These are phyloP conservation scores for Lasiodiplodia sp. DNA, from an alignment of 2,329 filamentous ascomycete species.

Conservation along the genomic window DNA sequence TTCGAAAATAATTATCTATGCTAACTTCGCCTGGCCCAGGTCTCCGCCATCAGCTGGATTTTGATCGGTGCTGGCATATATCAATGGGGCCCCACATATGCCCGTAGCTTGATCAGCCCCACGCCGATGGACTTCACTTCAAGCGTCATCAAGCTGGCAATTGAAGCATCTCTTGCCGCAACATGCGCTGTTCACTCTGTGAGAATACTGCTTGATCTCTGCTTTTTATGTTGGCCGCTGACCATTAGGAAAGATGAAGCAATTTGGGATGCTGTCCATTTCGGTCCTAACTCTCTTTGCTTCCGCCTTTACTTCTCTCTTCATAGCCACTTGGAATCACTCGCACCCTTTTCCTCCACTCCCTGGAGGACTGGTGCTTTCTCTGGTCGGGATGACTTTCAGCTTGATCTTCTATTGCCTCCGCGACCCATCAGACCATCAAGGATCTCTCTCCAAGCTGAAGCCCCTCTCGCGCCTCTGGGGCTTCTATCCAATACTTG, in stretches of 20 bases:
- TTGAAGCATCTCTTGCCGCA: neutral
- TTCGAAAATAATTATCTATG: neutral
- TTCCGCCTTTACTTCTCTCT: neutral
- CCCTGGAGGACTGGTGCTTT: conserved; percentile 2
- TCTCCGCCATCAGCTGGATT: conserved; percentile 7
- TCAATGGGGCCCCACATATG: neutral
- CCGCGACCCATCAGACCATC: neutral
- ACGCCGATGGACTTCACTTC: conserved; percentile 1
- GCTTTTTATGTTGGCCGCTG: neutral
- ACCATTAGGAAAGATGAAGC: neutral
- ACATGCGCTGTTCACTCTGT: conserved; percentile 14
- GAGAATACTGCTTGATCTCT: neutral
- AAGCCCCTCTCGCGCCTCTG: conserved; percentile 4
- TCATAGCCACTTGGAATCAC: conserved; percentile 17
- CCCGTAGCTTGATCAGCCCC: conserved; percentile 2
- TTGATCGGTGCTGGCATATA: conserved; percentile 3
- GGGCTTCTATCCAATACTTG: conserved; percentile 39
- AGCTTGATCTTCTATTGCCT: conserved; percentile 3
- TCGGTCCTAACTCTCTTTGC: conserved; percentile 19
- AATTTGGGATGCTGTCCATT: conserved; percentile 3
- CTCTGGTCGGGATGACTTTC: neutral
- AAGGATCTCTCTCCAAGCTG: neutral
- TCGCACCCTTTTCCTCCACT: conserved; percentile 23
- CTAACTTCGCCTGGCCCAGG: neutral
- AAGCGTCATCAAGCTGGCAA: conserved; percentile 8